A percentile compares a stretch with the other conserved stretches of the same genome.
These are phyloP conservation scores for Pythium folliculosum DNA, from an alignment of 352 stramenopile species.

Conservation along the genomic window DNA sequence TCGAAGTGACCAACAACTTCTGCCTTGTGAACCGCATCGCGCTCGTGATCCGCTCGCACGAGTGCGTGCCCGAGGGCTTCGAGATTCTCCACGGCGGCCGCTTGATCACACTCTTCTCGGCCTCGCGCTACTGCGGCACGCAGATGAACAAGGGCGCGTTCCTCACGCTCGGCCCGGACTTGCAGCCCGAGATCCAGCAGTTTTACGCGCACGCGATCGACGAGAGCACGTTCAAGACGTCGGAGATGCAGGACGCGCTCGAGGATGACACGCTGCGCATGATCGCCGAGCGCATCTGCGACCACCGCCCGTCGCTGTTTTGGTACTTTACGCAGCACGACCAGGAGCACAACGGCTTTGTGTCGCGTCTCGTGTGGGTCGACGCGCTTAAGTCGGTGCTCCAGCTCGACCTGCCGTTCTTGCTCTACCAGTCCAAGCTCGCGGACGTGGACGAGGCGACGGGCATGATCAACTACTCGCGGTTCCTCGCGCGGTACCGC, in stretches of 20 bases:
- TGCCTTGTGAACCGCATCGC: conserved; percentile 92
- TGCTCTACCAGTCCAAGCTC: conserved; percentile 89
- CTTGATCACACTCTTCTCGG: conserved; percentile 92
- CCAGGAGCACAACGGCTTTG: conserved; percentile 83
- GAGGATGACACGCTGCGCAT: conserved; percentile 91
- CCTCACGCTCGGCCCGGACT: conserved; percentile 86
- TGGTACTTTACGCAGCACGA: conserved; percentile 95
- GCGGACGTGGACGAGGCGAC: conserved; percentile 79
- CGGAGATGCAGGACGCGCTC: conserved; percentile 75
- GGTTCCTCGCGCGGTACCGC: conserved; percentile 92
- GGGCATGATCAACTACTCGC: conserved; percentile 91
- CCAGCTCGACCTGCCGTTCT: conserved; percentile 89
- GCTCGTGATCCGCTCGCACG: conserved; percentile 92
- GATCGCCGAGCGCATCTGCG: conserved; percentile 93
- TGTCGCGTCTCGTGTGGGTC: conserved; percentile 89
- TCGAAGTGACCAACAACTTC: conserved; percentile 94
- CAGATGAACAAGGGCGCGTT: conserved; percentile 94
- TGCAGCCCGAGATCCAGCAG: conserved; percentile 94
- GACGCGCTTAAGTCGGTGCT: conserved; percentile 91
- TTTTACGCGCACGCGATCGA: conserved; percentile 91
- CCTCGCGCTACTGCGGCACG: conserved; percentile 91
- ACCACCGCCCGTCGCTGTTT: conserved; percentile 91
- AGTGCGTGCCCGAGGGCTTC: conserved; percentile 92
- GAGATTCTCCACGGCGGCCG: conserved; percentile 89
- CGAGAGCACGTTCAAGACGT: conserved; percentile 74